These are phyloP conservation scores for Magnolia kwangsiensis DNA, from an alignment of 164 flowering plant species.

Conservation along the genomic window DNA sequence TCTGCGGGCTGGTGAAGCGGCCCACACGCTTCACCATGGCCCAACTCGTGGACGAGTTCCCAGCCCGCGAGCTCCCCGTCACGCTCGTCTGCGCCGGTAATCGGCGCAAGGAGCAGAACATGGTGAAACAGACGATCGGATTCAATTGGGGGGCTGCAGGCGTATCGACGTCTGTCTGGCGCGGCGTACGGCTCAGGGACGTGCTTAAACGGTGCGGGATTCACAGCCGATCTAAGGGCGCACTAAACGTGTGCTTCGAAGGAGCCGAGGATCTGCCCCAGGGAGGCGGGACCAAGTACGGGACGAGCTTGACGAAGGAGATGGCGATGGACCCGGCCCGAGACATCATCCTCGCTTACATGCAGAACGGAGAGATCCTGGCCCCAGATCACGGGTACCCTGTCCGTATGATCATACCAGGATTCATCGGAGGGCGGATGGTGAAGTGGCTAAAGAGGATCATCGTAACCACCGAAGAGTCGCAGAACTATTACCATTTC, in stretches of 20 bases:
- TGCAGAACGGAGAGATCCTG: conserved; percentile 85
- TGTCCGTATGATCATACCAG: conserved; percentile 83
- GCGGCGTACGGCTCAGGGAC: conserved; percentile 61
- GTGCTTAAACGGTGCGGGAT: conserved; percentile 74
- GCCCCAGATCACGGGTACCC: conserved; percentile 93
- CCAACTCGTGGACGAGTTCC: conserved; percentile 63
- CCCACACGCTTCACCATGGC: conserved; percentile 72
- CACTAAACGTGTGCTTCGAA: conserved; percentile 80
- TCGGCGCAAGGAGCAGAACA: conserved; percentile 90
- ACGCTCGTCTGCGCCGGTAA: conserved; percentile 96
- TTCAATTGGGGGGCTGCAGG: conserved; percentile 97
- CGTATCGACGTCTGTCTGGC: conserved; percentile 86
- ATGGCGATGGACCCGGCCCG: conserved; percentile 78
- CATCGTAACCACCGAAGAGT: conserved; percentile 61
- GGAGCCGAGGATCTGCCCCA: conserved; percentile 95
- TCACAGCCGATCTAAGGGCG: conserved; percentile 45
- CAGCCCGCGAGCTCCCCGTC: conserved; percentile 61
- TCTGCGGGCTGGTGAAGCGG: conserved; percentile 66
- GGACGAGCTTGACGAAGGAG: conserved; percentile 65
- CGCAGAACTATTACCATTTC: conserved; percentile 72
- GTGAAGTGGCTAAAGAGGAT: conserved; percentile 90
- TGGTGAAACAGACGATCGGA: conserved; percentile 80
- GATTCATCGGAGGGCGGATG: conserved; percentile 96
- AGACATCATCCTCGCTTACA: conserved; percentile 80
- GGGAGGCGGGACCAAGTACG: conserved; percentile 95